A percentile compares a stretch with the other conserved stretches of the same genome.
Conservation (phyloP, 495 filamentous ascomycete genomes). For the Daldinia vernicosa region DNA sequence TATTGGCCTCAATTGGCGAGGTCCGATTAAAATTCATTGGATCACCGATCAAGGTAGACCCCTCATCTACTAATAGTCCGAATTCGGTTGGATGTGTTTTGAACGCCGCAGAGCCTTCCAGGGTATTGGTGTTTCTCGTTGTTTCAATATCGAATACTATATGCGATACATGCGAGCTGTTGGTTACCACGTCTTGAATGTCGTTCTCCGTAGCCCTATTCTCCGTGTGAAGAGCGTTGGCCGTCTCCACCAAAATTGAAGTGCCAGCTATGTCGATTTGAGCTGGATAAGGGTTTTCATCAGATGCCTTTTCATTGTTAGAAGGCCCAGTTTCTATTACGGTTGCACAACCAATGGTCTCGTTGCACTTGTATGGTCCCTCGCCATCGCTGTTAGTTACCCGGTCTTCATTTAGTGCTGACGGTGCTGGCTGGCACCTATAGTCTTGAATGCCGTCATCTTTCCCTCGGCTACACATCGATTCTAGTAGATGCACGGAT, state of each 20-base stretch:
- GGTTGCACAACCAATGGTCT: background rate
- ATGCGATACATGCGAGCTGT: background rate
- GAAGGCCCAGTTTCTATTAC: background rate
- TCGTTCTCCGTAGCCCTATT: background rate
- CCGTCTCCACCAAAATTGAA: background rate
- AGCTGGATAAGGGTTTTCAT: background rate
- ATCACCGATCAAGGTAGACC: slow-evolving; percentile 30
- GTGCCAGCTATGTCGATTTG: background rate
- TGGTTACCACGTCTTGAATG: background rate
- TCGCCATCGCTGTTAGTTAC: background rate
- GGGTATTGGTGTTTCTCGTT: background rate
- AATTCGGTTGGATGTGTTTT: background rate
- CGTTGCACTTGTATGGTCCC: background rate
- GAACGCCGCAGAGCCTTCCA: background rate
- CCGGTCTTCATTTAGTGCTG: background rate
- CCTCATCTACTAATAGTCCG: slow-evolving; percentile 21
- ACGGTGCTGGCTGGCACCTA: background rate
- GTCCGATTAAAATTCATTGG: slow-evolving; percentile 19
- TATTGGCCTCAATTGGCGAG: background rate
- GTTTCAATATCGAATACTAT: background rate
- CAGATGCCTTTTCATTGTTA: background rate
- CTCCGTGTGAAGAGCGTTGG: background rate
- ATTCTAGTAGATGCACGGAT: slow-evolving; percentile 7
- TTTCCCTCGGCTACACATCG: background rate
- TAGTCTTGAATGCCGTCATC: background rate